phyloP scores from a whole-genome alignment of 2,329 filamentous ascomycete genomes.

The Trichothecium roseum region DNA sequence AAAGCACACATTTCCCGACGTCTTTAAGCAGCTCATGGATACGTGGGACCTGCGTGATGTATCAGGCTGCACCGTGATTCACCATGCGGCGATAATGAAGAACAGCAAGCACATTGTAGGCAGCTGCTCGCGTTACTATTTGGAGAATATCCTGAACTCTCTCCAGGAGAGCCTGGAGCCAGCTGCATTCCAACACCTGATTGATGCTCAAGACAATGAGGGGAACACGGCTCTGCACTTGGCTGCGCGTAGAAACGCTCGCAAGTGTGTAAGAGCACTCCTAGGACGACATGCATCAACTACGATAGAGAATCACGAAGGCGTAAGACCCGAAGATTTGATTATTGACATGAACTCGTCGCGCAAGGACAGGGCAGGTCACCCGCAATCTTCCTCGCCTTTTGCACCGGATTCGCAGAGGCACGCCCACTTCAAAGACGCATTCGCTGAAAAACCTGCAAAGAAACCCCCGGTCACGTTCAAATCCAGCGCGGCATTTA shows the following conservation, averaged over 20 bases:
- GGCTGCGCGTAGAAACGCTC: conserved; percentile 71
- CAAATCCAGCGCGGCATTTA: conserved; percentile 56
- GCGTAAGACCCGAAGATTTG: conserved; percentile 74
- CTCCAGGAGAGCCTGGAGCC: conserved; percentile 69
- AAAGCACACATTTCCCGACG: conserved; percentile 76
- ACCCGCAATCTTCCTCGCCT: conserved; percentile 64
- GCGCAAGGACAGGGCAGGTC: conserved; percentile 47
- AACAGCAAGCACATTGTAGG: conserved; percentile 73
- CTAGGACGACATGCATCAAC: conserved; percentile 72
- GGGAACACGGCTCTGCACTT: conserved; percentile 79
- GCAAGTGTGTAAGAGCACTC: conserved; percentile 78
- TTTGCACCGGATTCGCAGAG: conserved; percentile 53
- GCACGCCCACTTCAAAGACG: conserved; percentile 43
- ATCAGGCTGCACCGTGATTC: conserved; percentile 79
- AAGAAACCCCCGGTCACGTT: conserved; percentile 33
- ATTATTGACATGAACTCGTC: conserved; percentile 66
- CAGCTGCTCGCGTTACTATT: conserved; percentile 83
- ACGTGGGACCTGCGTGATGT: conserved; percentile 74
- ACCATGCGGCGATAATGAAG: conserved; percentile 86
- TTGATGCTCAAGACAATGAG: conserved; percentile 74
- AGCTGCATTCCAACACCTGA: conserved; percentile 63
- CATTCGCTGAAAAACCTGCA: conserved; percentile 23
- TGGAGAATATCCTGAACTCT: conserved; percentile 82
- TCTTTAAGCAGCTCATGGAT: conserved; percentile 73
- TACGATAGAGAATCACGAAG: conserved; percentile 71